Evolutionary conservation across 768 basidiomycete genomes (phyloP).

Genomic region (Megacollybia marginata): DNA sequence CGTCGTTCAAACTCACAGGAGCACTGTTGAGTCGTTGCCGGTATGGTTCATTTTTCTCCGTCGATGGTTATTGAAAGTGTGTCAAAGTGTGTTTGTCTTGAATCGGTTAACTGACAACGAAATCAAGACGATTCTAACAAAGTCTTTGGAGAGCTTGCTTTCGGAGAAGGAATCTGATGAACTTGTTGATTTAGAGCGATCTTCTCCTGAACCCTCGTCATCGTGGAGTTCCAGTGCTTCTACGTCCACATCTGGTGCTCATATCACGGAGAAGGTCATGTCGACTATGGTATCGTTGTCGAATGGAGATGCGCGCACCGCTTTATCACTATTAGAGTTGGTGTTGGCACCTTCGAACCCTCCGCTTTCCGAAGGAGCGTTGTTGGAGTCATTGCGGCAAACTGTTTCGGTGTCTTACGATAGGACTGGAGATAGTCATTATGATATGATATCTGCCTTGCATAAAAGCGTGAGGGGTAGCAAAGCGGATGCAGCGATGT

Average conservation of each 20-base stretch:
- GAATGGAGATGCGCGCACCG: conserved; percentile 69
- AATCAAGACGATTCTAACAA: conserved; percentile 47
- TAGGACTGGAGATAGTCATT: conserved; percentile 66
- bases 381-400: conserved; percentile 51
- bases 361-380: conserved; percentile 30
- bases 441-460: conserved; percentile 79
- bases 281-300: conserved; percentile 46
- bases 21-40: conserved; percentile 72
- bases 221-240: background rate
- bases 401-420: conserved; percentile 67
- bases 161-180: background rate
- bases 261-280: conserved; percentile 40
- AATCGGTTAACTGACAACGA: conserved; percentile 60
- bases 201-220: conserved; percentile 2
- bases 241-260: conserved; percentile 15
- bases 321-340: conserved; percentile 71
- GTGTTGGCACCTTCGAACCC: conserved; percentile 38
- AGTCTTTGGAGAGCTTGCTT: conserved; percentile 31
- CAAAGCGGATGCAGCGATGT: conserved; percentile 72
- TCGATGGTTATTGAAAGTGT: conserved; percentile 3
- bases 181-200: conserved; percentile 5
- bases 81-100: conserved; percentile 62
- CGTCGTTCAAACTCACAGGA: conserved; percentile 73
- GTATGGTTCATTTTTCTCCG: conserved; percentile 27
- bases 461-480: conserved; percentile 81